phyloP scores from a whole-genome alignment of 129 eudicot genomes.

The Saposhnikovia divaricata region DNA sequence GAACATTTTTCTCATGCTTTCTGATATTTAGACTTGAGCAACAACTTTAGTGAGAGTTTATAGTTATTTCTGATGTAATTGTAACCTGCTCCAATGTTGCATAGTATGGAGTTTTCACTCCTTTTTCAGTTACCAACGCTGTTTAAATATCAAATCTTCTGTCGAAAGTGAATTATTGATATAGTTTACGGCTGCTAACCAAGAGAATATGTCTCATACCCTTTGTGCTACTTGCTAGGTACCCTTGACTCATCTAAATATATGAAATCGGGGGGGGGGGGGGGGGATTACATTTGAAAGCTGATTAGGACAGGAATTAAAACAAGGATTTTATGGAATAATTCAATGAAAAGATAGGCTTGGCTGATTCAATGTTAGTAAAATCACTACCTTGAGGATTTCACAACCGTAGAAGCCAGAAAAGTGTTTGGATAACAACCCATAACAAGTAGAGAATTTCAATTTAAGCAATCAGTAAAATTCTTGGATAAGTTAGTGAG shows the following conservation, averaged over 20 bases:
- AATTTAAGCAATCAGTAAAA: background rate
- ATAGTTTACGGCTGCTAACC: background rate
- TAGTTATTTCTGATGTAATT: background rate
- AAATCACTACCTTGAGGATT: background rate
- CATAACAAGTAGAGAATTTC: background rate
- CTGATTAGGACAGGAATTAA: background rate
- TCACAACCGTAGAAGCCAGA: background rate
- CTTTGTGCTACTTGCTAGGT: background rate
- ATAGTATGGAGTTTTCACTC: background rate
- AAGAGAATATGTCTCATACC: background rate
- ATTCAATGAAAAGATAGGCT: background rate
- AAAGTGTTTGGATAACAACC: background rate
- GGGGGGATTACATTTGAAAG: background rate
- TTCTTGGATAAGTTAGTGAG: background rate
- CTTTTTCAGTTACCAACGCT: background rate
- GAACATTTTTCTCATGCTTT: background rate
- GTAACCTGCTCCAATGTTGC: background rate
- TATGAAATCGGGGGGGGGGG: background rate
- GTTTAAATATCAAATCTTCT: background rate
- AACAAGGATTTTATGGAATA: background rate
- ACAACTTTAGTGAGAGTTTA: background rate
- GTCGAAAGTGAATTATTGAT: background rate
- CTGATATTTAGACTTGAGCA: background rate
- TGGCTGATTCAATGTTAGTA: background rate
- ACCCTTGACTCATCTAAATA: background rate